phyloP scores from a whole-genome alignment of 2,329 filamentous ascomycete species.

The Chrysosporium queenslandicum region DNA sequence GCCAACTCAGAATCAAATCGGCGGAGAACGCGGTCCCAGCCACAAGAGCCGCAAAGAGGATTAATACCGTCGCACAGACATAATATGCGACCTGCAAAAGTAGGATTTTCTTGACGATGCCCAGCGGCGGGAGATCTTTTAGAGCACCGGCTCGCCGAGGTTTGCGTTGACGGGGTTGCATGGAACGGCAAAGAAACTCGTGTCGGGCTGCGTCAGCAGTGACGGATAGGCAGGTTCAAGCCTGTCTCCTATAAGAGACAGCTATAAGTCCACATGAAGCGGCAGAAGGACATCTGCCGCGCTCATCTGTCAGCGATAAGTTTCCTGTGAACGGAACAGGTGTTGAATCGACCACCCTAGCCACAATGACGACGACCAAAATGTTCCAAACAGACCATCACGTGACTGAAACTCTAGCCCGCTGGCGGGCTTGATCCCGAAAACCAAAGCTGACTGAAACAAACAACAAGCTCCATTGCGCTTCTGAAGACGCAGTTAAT shows the following conservation, averaged over 20 bases:
- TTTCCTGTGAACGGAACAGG: not conserved
- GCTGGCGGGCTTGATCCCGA: not conserved
- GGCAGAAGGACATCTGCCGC: not conserved
- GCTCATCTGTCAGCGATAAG: not conserved
- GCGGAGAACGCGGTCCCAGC: slow-evolving; percentile 51
- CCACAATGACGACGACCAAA: slow-evolving; percentile 1
- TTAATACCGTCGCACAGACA: slow-evolving; percentile 49
- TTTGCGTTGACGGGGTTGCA: slow-evolving; percentile 49
- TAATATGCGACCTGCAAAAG: slow-evolving; percentile 58
- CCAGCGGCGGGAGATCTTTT: slow-evolving; percentile 55
- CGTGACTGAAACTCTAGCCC: not conserved
- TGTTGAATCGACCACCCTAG: not conserved
- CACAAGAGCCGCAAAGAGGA: slow-evolving; percentile 58
- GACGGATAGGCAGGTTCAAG: not conserved
- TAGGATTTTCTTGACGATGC: slow-evolving; percentile 57
- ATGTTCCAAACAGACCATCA: not conserved
- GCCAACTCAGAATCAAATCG: slow-evolving; percentile 55
- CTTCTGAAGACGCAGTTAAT: not conserved
- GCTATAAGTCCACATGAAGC: not conserved
- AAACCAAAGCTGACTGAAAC: not conserved
- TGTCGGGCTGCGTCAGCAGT: not conserved
- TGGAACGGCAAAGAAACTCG: slow-evolving; percentile 20
- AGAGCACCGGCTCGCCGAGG: slow-evolving; percentile 56
- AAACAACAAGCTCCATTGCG: not conserved
- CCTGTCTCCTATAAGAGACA: not conserved